Evolutionary conservation across 1,139 yeast genomes (phyloP), one percentile per base, ranked within the genome.

Genomic region (Magnusiomyces fungicola): DNA sequence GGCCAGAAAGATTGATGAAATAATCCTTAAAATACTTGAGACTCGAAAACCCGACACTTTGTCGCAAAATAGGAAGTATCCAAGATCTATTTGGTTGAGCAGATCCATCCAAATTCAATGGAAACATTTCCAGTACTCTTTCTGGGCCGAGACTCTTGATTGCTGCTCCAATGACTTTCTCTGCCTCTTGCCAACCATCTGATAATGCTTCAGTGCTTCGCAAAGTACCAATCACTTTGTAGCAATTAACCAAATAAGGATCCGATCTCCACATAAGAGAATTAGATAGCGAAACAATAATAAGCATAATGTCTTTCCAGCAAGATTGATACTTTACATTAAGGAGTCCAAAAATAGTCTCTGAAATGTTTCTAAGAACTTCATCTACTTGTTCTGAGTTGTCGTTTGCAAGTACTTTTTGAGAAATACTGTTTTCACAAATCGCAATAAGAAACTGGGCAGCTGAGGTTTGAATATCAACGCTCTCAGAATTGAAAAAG

Each of bases 21-120:
- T 80, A 73, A 23, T 68, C 65, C 53, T 77, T 75, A 68, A 79
- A 92, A 62, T 73, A 87, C 0, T 75, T 72, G 50, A 94, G 71
- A 50, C 76, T 74, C 1, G 97, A 83, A 61, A 79, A 77, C 58
- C 81, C 77, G 27, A 88, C 85, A 61, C 86, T 81, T 59, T 90
- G 97, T 68, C 97, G 83, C 54, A 92, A 76, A 34, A 94, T 66
- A n/a, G 98, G 98, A 55, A 92, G 75, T 59, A 92, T 64, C 97
- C 97, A 92, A 45, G 97, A 97, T 66, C 97, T 79, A 46, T 96
- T 96, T 22, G 84, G 77, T 44, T 71, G 68, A 39, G 68, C 68
- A 19, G 72, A 65, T 3, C 80, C 72, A 43, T 73, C 71, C 60
- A 92, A 73, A 62, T 90, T 88, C 62, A 92, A 73, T 9, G 98